Evolutionary conservation across 176 grass and related monocot genomes (phyloP), one percentile per base, ranked within the genome.

Genomic region (Leersia perrieri): DNA sequence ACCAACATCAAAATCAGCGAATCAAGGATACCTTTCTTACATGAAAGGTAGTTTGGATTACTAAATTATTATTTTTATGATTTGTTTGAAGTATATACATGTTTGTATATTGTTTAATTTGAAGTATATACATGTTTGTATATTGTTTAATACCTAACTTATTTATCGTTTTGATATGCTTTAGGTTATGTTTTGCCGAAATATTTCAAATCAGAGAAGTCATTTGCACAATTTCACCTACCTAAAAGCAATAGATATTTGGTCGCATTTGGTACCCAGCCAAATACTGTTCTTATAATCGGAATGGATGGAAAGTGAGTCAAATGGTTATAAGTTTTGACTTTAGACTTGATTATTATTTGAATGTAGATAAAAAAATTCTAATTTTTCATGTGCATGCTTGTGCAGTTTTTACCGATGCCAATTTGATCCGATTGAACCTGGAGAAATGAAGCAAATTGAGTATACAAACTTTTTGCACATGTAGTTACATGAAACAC

Each of bases 291-390:
- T 15, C 57, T 90, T 33, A 60, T 90, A 83, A 53, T 94, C 60
- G 94, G 94, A 60, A 88, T 94, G 85, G 91, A 97, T 68, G 91
- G 91, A 82, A 92, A 91, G 94, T 92, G 77, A 67, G 64, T 78
- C 71, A 12, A 33, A 55, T 55, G 20, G 0, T 66, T n/a, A 66
- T 28, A 39, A 11, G 11, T 40, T 0, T 39, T 12, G 27, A 20
- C 13, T n/a, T 32, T 18, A 25, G 2, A 41, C 23, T 3, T 3
- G 22, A 14, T 25, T n/a, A n/a, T 16, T 67, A 1, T 63, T 35
- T 14, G 1, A 2, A 30, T 69, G 7, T 1, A 70, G 5, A 33
- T 14, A 7, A 57, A 10, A 57, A 57, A 57, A n/a, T n/a, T 25
- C 8, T 57, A 66, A 32, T 2, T 18, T 77, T 22, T 57, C 5